Base-by-base conservation (phyloP, 495 filamentous ascomycete genomes). In the Immersiella caudata region DNA sequence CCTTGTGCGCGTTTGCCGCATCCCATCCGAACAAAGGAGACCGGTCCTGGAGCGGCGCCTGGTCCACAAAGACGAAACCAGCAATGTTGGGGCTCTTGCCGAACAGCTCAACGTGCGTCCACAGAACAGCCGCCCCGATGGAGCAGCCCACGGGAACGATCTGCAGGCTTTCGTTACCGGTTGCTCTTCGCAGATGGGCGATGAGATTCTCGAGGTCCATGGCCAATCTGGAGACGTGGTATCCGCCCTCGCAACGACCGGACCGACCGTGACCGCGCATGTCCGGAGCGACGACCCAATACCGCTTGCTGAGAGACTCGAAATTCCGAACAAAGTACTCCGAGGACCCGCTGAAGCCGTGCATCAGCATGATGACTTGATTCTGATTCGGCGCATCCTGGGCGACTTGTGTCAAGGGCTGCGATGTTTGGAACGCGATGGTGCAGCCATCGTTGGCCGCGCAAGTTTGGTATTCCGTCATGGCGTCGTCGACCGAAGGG, bases 261-360 rank as follows among this genome's bases (percentile, higher is more conserved):
- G 77, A 80, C 6, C 24, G 61, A 16, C 82, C 82, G 64, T 84
- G 82, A 1, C 82, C 82, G 6, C 82, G 74, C 61, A 82, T 71
- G 61, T 84, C 82, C 2, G 79, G 79, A 3, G 75, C 75, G 9
- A 84, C 73, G 22, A 81, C 74, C 76, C 78, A 79, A 35, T 75
- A 67, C 3, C 52, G 29, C 9, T 27, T 1, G 14, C 60, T 51
- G 7, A 83, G 69, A 0, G 63, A 61, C 1, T 60, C 66, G 62
- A 75, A 71, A 68, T 83, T 84, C 49, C 73, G 73, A 36, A 68
- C 68, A 75, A 82, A 84, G 61, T 82, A 82, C 20, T 58, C 68
- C 11, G 76, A 78, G 12, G 76, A 79, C 0, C 82, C 81, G 62
- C 76, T 79, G 70, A 84, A 84, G 60, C 82, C 82, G 64, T 84